Evolutionary conservation across 2,329 filamentous ascomycete species (phyloP), one percentile per base, ranked within the genome.

Genomic region (Phaeosphaeria sp.): DNA sequence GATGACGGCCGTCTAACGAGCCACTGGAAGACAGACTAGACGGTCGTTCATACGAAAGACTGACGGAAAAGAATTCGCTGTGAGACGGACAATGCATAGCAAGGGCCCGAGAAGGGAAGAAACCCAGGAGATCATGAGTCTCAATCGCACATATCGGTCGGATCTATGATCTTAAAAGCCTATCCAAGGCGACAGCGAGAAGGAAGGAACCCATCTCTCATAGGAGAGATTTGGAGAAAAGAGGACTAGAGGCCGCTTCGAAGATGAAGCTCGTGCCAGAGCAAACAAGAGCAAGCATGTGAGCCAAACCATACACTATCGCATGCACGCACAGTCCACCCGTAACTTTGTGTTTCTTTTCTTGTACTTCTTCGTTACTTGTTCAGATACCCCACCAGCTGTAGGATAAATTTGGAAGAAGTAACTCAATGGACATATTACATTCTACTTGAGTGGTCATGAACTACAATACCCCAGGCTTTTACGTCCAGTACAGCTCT

Each of bases 1-100:
- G 85, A 91, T 49, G 91, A 96, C 68, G 84, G 86, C 30, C 83
- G 86, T 27, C 77, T 92, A 56, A 88, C 88, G 3, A 87, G 87
- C 41, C 94, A 98, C 77, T 98, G 94, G 93, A 98, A 98, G 82
- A 90, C 89, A 21, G 94, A 97, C 77, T 97, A 62, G 54, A 23
- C 25, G 13, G 30, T 11, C 6, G 9, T 11, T 36, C 11, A 13
- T 36, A 11, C 30, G 13, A 11, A 36, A 36, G 6, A 36, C 3
- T 36, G 6, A 15, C 13, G 30, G 13, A 36, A 36, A 15, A 36
- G 13, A 15, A 36, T 36, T 36, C 30, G 7, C 13, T 36, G 13
- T 36, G 3, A 11, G 6, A 11, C 13, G 30, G 13, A 11, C 13
- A 11, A 15, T 3, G 42, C 42, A 13, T 13, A 36, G 13, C 3